Conservation (phyloP, 805 yeast genomes). For the Barnettozyma populi region DNA sequence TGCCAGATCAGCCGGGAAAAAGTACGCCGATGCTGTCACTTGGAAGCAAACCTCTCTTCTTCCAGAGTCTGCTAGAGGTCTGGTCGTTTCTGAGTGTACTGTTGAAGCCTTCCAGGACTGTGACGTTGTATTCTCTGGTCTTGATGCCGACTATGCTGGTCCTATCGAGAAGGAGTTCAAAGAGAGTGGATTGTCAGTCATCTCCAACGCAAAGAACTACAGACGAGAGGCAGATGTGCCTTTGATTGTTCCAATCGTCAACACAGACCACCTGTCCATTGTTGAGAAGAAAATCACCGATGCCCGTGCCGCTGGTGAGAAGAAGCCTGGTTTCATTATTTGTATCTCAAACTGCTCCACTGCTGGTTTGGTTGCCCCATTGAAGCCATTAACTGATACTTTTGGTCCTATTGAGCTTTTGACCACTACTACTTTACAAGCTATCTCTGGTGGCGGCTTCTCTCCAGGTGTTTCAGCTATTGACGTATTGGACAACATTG, state of each 20-base stretch:
- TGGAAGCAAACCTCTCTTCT: constrained; percentile 91
- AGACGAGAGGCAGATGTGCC: constrained; percentile 87
- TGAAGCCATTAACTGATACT: constrained; percentile 84
- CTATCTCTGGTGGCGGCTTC: constrained; percentile 97
- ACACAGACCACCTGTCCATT: constrained; percentile 81
- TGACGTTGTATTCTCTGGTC: constrained; percentile 91
- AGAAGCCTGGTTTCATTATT: constrained; percentile 75
- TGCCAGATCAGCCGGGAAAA: constrained; percentile 86
- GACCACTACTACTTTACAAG: constrained; percentile 91
- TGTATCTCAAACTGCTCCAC: constrained; percentile 98
- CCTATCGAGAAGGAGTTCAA: constrained; percentile 81
- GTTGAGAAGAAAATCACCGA: constrained; percentile 52
- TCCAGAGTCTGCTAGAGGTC: constrained; percentile 59
- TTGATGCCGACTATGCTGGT: constrained; percentile 92
- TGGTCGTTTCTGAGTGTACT: constrained; percentile 73
- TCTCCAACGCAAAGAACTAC: constrained; percentile 95
- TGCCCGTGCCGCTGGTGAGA: constrained; percentile 50
- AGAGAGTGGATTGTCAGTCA: constrained; percentile 74
- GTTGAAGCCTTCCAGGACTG: constrained; percentile 77
- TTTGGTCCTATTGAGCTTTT: constrained; percentile 88
- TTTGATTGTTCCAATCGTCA: constrained; percentile 89
- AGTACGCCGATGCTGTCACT: constrained; percentile 75
- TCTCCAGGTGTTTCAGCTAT: constrained; percentile 97
- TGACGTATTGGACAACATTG: constrained; percentile 89
- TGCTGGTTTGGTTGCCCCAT: constrained; percentile 95